Evolutionary conservation across 108 stramenopile species (phyloP), one percentile per base, ranked within the genome.

Genomic region (Cylindrotheca closterium): DNA sequence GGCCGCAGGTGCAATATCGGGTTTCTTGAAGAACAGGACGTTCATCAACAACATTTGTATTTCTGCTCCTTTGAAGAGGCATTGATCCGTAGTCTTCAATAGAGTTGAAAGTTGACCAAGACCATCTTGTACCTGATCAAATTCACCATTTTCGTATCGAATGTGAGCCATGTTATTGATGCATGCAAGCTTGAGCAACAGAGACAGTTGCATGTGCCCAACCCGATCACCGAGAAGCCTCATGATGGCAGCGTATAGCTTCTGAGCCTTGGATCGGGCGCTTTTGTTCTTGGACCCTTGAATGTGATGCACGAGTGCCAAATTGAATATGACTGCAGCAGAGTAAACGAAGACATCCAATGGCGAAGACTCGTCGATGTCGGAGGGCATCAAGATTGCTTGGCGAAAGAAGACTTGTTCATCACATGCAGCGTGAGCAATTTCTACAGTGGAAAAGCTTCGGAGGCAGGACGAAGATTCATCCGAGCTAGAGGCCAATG

Each of bases 311-410:
- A 52, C 63, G 7, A 65, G 21, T 22, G 63, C 63, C 18, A 65
- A 50, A 52, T 65, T 65, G 63, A 65, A 65, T 32, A 65, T 54
- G 12, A 65, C 63, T 10, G 63, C 52, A 15, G 63, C 51, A 33
- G 63, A 65, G 63, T 53, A 65, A 19, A 65, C 31, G 23, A 54
- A 52, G n/a, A 65, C 26, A 33, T 65, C 52, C 23, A 53, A 10
- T n/a, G n/a, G n/a, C 17, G 34, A 32, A 1, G 51, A 37, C 1
- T 52, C 52, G 4, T 52, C 51, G 5, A 21, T 5, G 17, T 52
- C 31, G 24, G 12, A 54, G 3, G 63, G 52, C 24, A 65, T 32
- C 23, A 37, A 45, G 30, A 65, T 65, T 17, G 63, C 63, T 24
- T 65, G 63, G 52, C 54, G 52, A 34, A 65, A 65, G 22, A 47